A percentile compares a stretch with the other conserved stretches of the same genome.
These are phyloP conservation scores for Capsicum rhomboideum DNA, from an alignment of 257 asterid genomes.

Conservation along the genomic window DNA sequence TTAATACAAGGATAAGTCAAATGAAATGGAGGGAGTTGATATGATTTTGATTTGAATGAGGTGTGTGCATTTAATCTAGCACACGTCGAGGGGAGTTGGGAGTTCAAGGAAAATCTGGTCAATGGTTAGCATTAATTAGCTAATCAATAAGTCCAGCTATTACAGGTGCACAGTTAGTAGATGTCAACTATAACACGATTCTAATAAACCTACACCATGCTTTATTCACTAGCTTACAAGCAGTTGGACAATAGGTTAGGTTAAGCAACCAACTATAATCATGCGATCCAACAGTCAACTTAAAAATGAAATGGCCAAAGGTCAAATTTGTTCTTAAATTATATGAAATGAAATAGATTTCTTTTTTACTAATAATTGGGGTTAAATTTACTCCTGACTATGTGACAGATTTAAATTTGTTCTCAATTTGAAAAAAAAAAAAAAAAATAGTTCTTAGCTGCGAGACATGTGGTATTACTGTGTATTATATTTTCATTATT, in stretches of 20 bases:
- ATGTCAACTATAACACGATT: not conserved
- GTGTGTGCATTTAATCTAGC: not conserved
- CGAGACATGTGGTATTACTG: too few relatives aligned
- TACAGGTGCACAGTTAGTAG: constrained; percentile 1
- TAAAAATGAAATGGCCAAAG: not conserved
- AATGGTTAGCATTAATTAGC: not conserved
- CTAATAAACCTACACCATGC: not conserved
- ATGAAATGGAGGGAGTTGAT: too few relatives aligned
- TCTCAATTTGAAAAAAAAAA: too few relatives aligned
- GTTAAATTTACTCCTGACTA: too few relatives aligned
- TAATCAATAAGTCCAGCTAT: not conserved
- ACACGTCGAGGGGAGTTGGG: not conserved
- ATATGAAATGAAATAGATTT: too few relatives aligned
- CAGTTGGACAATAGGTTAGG: not conserved
- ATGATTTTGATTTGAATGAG: not conserved
- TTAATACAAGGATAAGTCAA: too few relatives aligned
- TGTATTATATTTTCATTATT: too few relatives aligned
- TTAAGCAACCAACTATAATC: not conserved
- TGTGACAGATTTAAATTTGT: too few relatives aligned
- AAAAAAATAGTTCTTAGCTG: too few relatives aligned
- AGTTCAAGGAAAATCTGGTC: not conserved
- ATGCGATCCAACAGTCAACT: not conserved
- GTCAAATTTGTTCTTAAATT: too few relatives aligned
- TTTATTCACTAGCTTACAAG: not conserved
- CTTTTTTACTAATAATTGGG: too few relatives aligned